A percentile compares a stretch with the other conserved stretches of the same genome.
phyloP scores from a whole-genome alignment of 306 rosid genomes.

The Malus sieversii region DNA sequence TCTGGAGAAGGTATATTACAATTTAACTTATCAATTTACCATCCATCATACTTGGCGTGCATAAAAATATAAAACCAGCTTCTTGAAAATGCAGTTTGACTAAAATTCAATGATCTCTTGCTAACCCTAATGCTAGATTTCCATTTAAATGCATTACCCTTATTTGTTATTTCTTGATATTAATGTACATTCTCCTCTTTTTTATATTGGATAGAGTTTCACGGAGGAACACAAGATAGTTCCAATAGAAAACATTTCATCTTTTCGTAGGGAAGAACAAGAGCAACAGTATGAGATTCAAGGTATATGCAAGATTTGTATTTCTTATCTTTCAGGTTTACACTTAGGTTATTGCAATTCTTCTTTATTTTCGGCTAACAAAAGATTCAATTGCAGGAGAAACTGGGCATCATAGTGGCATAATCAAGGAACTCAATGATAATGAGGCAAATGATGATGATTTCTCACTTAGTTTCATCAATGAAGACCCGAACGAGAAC shows the following conservation, averaged over 20 bases:
- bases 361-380: neutral
- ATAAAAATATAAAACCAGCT: neutral
- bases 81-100: neutral
- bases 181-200: neutral
- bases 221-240: slow-evolving; percentile 64
- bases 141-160: neutral
- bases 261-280: slow-evolving; percentile 42
- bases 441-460: slow-evolving; percentile 36
- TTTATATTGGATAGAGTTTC: slow-evolving; percentile 41
- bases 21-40: neutral
- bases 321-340: neutral
- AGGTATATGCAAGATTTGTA: slow-evolving; percentile 27
- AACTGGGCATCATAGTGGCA: slow-evolving; percentile 23
- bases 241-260: slow-evolving; percentile 53
- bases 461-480: slow-evolving; percentile 62
- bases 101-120: neutral
- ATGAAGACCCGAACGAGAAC: slow-evolving; percentile 36
- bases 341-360: neutral
- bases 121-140: neutral
- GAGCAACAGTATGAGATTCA: slow-evolving; percentile 28
- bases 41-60: neutral
- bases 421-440: slow-evolving; percentile 34
- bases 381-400: slow-evolving; percentile 17
- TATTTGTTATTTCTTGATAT: neutral
- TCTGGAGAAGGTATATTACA: slow-evolving; percentile 50